Evolutionary conservation across 2,329 filamentous ascomycete species (phyloP).

Genomic region (Curvularia sp.): DNA sequence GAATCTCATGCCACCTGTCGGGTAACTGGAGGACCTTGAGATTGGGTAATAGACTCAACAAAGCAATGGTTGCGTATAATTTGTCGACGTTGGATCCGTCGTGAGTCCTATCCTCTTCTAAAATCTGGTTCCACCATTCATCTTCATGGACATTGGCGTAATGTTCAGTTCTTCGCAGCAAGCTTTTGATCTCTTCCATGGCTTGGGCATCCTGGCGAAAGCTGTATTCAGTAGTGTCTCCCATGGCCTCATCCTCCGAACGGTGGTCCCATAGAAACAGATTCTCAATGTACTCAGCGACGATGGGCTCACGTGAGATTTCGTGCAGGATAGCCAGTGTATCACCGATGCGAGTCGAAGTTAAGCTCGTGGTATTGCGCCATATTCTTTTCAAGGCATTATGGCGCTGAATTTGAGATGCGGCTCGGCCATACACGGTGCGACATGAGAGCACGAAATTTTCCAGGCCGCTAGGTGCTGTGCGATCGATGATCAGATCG

Average conservation of each 20-base stretch:
- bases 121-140: slow-evolving; percentile 39
- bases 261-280: slow-evolving; percentile 38
- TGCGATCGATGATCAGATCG: slow-evolving; percentile 39
- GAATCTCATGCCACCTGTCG: slow-evolving; percentile 38
- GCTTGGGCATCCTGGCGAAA: slow-evolving; percentile 32
- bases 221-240: slow-evolving; percentile 4
- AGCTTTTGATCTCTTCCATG: slow-evolving; percentile 30
- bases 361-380: slow-evolving; percentile 30
- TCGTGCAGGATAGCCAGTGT: slow-evolving; percentile 35
- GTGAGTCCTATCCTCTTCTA: slow-evolving; percentile 28
- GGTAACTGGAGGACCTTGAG: slow-evolving; percentile 38
- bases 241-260: slow-evolving; percentile 9
- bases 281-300: slow-evolving; percentile 40
- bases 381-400: slow-evolving; percentile 37
- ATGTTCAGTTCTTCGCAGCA: slow-evolving; percentile 27
- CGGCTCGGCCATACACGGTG: slow-evolving; percentile 35
- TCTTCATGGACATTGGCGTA: slow-evolving; percentile 28
- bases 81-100: slow-evolving; percentile 24
- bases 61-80: slow-evolving; percentile 33
- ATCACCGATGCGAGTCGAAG: slow-evolving; percentile 23
- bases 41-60: slow-evolving; percentile 41
- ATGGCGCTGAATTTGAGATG: slow-evolving; percentile 37
- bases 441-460: slow-evolving; percentile 42
- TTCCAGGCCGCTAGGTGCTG: slow-evolving; percentile 38
- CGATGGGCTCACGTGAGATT: slow-evolving; percentile 36